Conservation (phyloP, 306 rosid species). For the Coriaria nepalensis region DNA sequence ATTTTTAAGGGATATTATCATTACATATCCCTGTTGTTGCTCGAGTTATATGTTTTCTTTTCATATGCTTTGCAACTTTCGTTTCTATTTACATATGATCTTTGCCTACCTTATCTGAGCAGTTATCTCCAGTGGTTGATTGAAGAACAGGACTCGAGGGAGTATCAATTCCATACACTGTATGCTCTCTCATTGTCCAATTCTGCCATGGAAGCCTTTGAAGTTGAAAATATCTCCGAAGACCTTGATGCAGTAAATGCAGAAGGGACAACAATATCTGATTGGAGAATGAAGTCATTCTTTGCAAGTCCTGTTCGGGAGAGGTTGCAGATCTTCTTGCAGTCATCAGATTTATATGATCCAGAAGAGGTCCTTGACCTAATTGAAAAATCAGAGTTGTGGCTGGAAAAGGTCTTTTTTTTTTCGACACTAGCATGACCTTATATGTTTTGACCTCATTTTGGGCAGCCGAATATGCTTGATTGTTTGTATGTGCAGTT, state of each 20-base stretch:
- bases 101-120: slow-evolving; percentile 14
- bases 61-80: too few species aligned
- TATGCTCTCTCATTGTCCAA: slow-evolving; percentile 90
- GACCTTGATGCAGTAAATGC: slow-evolving; percentile 29
- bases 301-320: slow-evolving; percentile 63
- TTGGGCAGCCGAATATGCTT: slow-evolving; percentile 1
- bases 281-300: slow-evolving; percentile 25
- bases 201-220: slow-evolving; percentile 63
- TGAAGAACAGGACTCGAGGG: slow-evolving; percentile 71
- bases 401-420: slow-evolving; percentile 73
- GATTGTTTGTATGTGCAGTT: slow-evolving; percentile 7
- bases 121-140: slow-evolving; percentile 97
- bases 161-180: slow-evolving; percentile 68
- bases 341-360: slow-evolving; percentile 86
- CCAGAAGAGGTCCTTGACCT: slow-evolving; percentile 90
- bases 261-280: slow-evolving; percentile 19
- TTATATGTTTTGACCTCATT: slow-evolving; percentile 12
- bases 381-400: slow-evolving; percentile 87
- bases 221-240: slow-evolving; percentile 30
- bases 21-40: too few species aligned
- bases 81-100: too few species aligned
- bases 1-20: too few species aligned
- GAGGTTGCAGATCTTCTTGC: slow-evolving; percentile 78
- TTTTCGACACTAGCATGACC: slow-evolving; percentile 4
- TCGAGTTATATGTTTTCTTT: too few species aligned